Base-by-base conservation (phyloP, 2,329 filamentous ascomycete species). In the Fusarium decemcellulare region DNA sequence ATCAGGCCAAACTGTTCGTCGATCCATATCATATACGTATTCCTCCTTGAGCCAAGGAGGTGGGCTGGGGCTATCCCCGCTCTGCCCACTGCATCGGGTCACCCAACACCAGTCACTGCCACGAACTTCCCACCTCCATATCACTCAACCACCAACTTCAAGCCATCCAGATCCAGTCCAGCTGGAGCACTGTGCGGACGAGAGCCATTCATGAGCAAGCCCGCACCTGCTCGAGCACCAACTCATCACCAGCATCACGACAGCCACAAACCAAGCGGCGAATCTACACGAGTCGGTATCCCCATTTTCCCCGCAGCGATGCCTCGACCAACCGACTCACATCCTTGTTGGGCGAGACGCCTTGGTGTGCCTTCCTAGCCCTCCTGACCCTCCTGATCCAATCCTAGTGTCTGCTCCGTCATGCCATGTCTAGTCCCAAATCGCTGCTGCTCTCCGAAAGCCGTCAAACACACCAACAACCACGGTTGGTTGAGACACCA, bases 61-160 rank as follows among this genome's bases (percentile, higher is more conserved):
- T 52, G 57, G 67, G 39, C 43, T 59, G 61, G 61, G 50, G 53
- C 58, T 60, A 12, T 53, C 61, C 44, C 67, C 48, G 42, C 63
- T 57, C 46, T 58, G 52, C 47, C 66, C 68, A 66, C 47, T 50
- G 50, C 42, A 59, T 59, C 63, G 68, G 70, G 65, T 52, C 59
- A 34, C 61, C 34, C 59, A 52, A 54, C 59, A 58, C 50, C 36
- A 37, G 23, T 52, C 52, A 27, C 42, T 48, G 9, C 11, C 27
- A 55, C 52, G 34, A 56, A 42, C 53, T 23, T 23, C 23, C 23
- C 23, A 23, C 23, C 55, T 56, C 53, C 30, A 51, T 52, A 44
- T 37, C 32, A 34, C 32, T 12, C 43, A 16, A 44, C 53, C 12
- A 27, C 42, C 50, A 46, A 43, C 27, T n/a, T 51, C 50, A n/a